phyloP scores from a whole-genome alignment of 176 grass and related monocot species.

The Ampelocalamus luodianensis region DNA sequence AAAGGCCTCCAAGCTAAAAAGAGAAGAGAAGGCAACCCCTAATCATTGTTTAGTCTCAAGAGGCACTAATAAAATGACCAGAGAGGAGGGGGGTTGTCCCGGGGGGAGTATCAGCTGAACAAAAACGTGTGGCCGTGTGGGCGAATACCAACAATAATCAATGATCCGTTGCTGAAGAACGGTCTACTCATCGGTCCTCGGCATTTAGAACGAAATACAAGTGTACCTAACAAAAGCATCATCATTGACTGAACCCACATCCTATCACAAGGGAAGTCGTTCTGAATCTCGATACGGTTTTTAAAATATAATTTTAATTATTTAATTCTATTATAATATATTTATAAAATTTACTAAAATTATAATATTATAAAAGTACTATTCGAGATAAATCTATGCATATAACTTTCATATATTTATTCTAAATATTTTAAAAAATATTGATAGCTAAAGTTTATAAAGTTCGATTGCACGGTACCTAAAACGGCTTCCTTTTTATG shows the following conservation, averaged over 20 bases:
- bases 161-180: neutral
- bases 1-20: neutral
- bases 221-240: neutral
- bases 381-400: too few relatives aligned
- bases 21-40: conserved; percentile 32
- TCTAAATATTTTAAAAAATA: too few relatives aligned
- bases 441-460: too few relatives aligned
- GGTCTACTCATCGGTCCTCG: neutral
- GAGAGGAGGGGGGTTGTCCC: neutral
- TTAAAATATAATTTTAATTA: too few relatives aligned
- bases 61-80: conserved; percentile 27
- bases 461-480: too few relatives aligned
- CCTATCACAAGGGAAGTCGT: neutral
- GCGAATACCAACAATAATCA: neutral
- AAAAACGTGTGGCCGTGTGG: conserved; percentile 40
- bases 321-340: too few relatives aligned
- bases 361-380: too few relatives aligned
- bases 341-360: too few relatives aligned
- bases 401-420: too few relatives aligned
- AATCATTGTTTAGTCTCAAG: conserved; percentile 4
- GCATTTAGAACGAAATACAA: neutral
- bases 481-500: too few relatives aligned
- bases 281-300: too few relatives aligned
- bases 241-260: neutral
- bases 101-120: neutral